A percentile compares a stretch with the other conserved stretches of the same genome.
These are phyloP conservation scores for Magnusiomyces starmeri DNA, from an alignment of 1,139 yeast genomes.

Conservation along the genomic window DNA sequence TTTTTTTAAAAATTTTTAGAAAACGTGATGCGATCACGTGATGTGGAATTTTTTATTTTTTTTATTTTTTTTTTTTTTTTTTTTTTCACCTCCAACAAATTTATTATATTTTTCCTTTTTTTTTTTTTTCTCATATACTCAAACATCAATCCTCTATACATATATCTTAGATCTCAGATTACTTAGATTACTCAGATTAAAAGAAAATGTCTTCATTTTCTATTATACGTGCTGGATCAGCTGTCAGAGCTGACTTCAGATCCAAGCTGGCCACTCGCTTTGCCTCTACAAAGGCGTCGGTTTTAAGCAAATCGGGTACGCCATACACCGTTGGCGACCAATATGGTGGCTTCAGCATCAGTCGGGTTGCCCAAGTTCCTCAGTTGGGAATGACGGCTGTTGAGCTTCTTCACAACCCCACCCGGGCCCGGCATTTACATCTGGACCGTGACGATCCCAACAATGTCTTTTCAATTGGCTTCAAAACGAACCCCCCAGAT, in stretches of 20 bases:
- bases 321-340: conserved; percentile 48
- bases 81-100: not conserved
- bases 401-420: conserved; percentile 53
- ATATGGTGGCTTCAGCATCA: conserved; percentile 57
- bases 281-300: conserved; percentile 4
- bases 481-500: conserved; percentile 92
- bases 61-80: too few species aligned
- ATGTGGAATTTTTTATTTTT: too few species aligned
- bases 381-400: conserved; percentile 79
- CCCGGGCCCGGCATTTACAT: conserved; percentile 80
- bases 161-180: too few species aligned
- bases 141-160: not conserved
- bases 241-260: not conserved
- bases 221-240: conserved; percentile 9
- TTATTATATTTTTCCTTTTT: not conserved
- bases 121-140: not conserved
- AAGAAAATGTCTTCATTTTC: conserved; percentile 8
- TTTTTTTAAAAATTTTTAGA: too few species aligned
- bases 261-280: not conserved
- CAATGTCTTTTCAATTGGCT: conserved; percentile 83
- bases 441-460: conserved; percentile 65
- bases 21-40: too few species aligned
- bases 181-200: too few species aligned
- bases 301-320: conserved; percentile 11
- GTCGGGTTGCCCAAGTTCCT: conserved; percentile 62